Evolutionary conservation across 371 early-diverging fungal genomes (phyloP), one percentile per base, ranked within the genome.

Genomic region (Chytridium lagenaria): DNA sequence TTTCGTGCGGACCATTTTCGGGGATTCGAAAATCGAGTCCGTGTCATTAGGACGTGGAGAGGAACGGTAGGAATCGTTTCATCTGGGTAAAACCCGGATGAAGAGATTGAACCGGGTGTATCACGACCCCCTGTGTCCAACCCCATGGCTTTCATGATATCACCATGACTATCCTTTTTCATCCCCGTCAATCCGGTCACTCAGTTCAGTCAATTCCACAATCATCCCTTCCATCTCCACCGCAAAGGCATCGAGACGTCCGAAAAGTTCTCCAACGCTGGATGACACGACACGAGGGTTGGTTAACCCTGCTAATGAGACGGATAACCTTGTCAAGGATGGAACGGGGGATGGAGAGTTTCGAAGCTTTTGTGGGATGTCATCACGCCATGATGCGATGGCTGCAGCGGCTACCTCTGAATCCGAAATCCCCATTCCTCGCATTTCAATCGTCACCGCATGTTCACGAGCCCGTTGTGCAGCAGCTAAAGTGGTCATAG

Each of bases 341-440:
- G 61, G 61, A 31, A 34, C 61, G 7, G 61, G 61, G 5, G 61
- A 61, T 33, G 61, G 10, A 16, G 31, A 34, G 7, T 26, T 26
- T 5, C 61, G 61, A 26, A 52, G 55, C n/a, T 5, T 15, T 22
- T 10, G 26, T 5, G 55, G n/a, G 23, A 5, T 26, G 26, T 7
- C n/a, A 5, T 34, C 61, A 31, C 23, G 34, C 61, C 61, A 61
- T 7, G 61, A 61, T 31, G 61, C 61, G 36, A 61, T 61, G 61
- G 61, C 61, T 3, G 61, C 61, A 2, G 61, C 61, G 23, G 61
- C 61, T 5, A 61, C 61, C 3, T 61, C 61, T 26, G 61, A 3
- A 34, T 61, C 61, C 10, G 30, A 33, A 15, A 61, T 26, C 7
- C 61, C 61, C 3, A 61, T 12, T 12, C 36, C 36, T 15, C 61